These are phyloP conservation scores for Acanthamoeba culbertsoni DNA, from an alignment of 208 protist genomes.

Conservation along the genomic window DNA sequence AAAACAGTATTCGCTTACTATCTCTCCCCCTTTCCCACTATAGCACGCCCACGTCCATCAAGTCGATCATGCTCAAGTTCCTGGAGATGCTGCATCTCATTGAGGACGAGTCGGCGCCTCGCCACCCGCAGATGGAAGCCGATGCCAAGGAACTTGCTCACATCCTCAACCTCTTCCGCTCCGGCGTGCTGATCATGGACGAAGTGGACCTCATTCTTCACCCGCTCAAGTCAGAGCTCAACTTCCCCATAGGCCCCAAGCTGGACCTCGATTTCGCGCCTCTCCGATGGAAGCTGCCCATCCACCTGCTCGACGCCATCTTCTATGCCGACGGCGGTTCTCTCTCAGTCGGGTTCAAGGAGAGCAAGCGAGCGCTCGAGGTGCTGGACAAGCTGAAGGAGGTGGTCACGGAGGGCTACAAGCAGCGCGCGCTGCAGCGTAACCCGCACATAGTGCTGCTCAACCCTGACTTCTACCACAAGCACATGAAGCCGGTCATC, in stretches of 20 bases:
- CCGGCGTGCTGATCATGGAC: slow-evolving; percentile 90
- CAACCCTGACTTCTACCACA: slow-evolving; percentile 88
- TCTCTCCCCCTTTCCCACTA: slow-evolving; percentile 74
- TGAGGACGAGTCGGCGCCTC: slow-evolving; percentile 68
- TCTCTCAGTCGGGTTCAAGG: slow-evolving; percentile 45
- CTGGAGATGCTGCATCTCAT: slow-evolving; percentile 91
- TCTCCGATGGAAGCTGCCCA: slow-evolving; percentile 91
- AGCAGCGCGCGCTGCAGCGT: slow-evolving; percentile 82
- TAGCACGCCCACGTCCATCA: slow-evolving; percentile 90
- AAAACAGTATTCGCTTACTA: too few species aligned
- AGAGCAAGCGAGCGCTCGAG: slow-evolving; percentile 52
- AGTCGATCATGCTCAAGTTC: slow-evolving; percentile 92
- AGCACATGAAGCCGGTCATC: slow-evolving; percentile 86
- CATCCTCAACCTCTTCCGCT: slow-evolving; percentile 88
- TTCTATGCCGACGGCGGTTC: slow-evolving; percentile 83
- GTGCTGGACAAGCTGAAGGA: slow-evolving; percentile 58
- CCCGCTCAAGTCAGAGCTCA: slow-evolving; percentile 94
- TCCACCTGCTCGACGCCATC: slow-evolving; percentile 92
- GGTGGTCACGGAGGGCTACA: slow-evolving; percentile 84
- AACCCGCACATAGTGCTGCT: slow-evolving; percentile 92
- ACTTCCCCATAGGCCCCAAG: slow-evolving; percentile 94
- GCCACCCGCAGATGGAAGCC: slow-evolving; percentile 45
- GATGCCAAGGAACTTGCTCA: slow-evolving; percentile 69
- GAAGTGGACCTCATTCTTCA: slow-evolving; percentile 94
- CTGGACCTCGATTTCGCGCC: slow-evolving; percentile 90